Conservation (phyloP, 192 early-diverging fungal genomes). For the Fimicolochytrium jonesii region DNA sequence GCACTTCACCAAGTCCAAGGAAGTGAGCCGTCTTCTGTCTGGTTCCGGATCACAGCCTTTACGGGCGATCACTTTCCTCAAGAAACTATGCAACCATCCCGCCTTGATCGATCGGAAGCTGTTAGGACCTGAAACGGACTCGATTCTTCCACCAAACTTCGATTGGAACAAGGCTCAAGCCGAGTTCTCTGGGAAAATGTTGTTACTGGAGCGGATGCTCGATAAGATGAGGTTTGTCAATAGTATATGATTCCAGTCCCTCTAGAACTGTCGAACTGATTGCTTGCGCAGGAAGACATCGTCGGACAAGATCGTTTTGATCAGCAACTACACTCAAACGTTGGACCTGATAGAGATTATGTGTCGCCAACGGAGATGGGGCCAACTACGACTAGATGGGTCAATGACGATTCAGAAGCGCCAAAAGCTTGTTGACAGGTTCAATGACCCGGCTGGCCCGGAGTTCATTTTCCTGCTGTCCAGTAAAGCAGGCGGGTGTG, state of each 20-base stretch:
- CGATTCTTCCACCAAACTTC: slow-evolving; percentile 29
- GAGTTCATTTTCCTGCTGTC: slow-evolving; percentile 95
- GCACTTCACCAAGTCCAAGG: slow-evolving; percentile 65
- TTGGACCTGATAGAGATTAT: slow-evolving; percentile 90
- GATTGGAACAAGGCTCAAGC: slow-evolving; percentile 36
- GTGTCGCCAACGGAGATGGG: slow-evolving; percentile 69
- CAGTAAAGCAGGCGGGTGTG: slow-evolving; percentile 98
- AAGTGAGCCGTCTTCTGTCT: slow-evolving; percentile 60
- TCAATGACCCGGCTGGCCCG: slow-evolving; percentile 83
- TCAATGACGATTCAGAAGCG: slow-evolving; percentile 87
- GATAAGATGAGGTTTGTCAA: slow-evolving; percentile 42
- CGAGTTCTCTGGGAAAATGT: slow-evolving; percentile 89
- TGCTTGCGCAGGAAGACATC: slow-evolving; percentile 46
- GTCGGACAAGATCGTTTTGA: slow-evolving; percentile 94
- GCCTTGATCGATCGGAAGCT: slow-evolving; percentile 63
- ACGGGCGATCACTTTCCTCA: slow-evolving; percentile 84
- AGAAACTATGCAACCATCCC: slow-evolving; percentile 98
- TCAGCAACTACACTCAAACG: slow-evolving; percentile 98
- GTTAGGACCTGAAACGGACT: slow-evolving; percentile 23
- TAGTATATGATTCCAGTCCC: no score
- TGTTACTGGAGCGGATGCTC: slow-evolving; percentile 46
- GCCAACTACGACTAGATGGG: slow-evolving; percentile 84
- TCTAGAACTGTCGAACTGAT: no score
- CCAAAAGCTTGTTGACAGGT: slow-evolving; percentile 91
- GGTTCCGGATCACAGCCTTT: slow-evolving; percentile 80